Evolutionary conservation across 2,329 filamentous ascomycete genomes (phyloP).

Genomic region (Periconia macrospinosa): DNA sequence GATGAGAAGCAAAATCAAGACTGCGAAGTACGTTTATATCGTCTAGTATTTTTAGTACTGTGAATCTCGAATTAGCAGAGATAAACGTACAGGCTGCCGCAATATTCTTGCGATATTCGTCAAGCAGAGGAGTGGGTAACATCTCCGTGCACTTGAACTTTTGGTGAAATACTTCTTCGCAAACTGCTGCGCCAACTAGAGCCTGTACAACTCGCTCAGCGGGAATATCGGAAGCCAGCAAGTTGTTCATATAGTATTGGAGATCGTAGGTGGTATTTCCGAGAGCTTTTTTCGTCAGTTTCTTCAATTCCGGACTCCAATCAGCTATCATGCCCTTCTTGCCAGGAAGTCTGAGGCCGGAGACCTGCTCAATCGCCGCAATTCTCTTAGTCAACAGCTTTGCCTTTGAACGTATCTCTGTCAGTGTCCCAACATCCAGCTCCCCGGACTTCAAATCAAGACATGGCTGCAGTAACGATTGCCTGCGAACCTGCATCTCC

Average conservation of each 20-base stretch:
- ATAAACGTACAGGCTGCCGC: neutral
- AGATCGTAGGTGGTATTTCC: neutral
- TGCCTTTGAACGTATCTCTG: neutral
- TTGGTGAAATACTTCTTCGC: conserved; percentile 4
- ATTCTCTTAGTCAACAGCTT: neutral
- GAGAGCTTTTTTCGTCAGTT: neutral
- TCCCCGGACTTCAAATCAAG: neutral
- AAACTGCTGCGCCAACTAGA: conserved; percentile 8
- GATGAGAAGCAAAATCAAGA: neutral
- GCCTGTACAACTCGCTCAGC: conserved; percentile 1
- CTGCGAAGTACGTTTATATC: neutral
- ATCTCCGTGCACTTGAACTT: neutral
- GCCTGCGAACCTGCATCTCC: neutral
- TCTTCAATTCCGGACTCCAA: neutral
- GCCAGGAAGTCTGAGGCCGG: neutral
- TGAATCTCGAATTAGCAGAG: neutral
- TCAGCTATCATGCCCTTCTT: neutral
- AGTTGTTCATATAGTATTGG: neutral
- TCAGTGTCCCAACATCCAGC: neutral
- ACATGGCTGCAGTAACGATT: neutral
- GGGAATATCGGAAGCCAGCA: neutral
- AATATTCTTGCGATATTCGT: conserved; percentile 4
- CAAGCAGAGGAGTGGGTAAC: conserved; percentile 5
- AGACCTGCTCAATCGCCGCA: neutral
- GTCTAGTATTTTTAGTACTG: neutral